Evolutionary conservation across 805 yeast species (phyloP).

Genomic region (Dipodascopsis tothii): DNA sequence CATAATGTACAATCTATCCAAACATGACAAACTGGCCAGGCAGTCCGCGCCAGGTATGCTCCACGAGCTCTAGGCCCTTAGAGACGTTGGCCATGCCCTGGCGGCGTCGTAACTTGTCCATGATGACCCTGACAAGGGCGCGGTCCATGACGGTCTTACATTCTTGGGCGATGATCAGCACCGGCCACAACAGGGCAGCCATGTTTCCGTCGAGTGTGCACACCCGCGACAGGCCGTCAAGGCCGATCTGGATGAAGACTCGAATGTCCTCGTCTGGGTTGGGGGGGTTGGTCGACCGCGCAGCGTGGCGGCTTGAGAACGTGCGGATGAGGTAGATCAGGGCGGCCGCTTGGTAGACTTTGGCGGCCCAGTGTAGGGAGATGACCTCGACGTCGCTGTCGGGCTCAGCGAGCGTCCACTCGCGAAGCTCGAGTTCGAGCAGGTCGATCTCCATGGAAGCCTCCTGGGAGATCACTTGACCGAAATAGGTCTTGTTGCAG

Average conservation of each 20-base stretch:
- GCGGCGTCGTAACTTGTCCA: constrained; percentile 14
- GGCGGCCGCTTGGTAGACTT: constrained; percentile 19
- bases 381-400: constrained; percentile 1
- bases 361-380: constrained; percentile 21
- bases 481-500: constrained; percentile 20
- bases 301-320: background rate
- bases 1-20: background rate
- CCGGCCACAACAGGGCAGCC: constrained; percentile 23
- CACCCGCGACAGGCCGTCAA: constrained; percentile 18
- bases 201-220: constrained; percentile 21
- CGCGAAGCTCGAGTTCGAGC: constrained; percentile 16
- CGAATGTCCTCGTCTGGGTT: constrained; percentile 9
- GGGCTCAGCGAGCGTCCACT: constrained; percentile 5
- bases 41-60: background rate
- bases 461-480: constrained; percentile 14
- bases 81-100: constrained; percentile 23
- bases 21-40: background rate
- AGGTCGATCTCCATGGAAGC: constrained; percentile 13
- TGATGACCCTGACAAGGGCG: constrained; percentile 21
- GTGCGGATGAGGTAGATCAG: constrained; percentile 20
- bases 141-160: constrained; percentile 21
- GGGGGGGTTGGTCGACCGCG: constrained; percentile 3
- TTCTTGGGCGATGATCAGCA: constrained; percentile 18
- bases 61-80: constrained; percentile 15
- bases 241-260: constrained; percentile 6